Evolutionary conservation across 371 early-diverging fungal species (phyloP).

Genomic region (Gilbertella persicaria): DNA sequence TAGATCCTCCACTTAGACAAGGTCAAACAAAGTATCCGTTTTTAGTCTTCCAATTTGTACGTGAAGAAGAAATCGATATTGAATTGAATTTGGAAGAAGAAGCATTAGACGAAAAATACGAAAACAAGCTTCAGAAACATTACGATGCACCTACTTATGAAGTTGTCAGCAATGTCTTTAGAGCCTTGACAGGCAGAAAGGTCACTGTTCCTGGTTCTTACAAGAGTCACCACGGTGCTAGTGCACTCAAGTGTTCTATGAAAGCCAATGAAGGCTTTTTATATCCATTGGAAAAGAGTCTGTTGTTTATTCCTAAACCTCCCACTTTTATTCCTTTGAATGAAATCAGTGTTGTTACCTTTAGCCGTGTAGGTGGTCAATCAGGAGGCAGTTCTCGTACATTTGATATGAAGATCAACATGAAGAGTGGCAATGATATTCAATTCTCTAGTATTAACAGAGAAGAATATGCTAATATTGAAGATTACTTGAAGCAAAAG

Average conservation of each 20-base stretch:
- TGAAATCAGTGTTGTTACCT: constrained; percentile 90
- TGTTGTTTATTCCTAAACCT: constrained; percentile 97
- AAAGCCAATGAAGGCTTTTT: constrained; percentile 98
- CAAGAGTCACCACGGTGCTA: constrained; percentile 71
- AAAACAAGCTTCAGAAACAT: constrained; percentile 77
- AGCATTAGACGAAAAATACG: constrained; percentile 68
- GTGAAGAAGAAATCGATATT: constrained; percentile 88
- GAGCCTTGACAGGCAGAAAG: constrained; percentile 80
- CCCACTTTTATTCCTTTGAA: constrained; percentile 84
- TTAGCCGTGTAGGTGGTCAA: constrained; percentile 79
- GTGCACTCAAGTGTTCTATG: constrained; percentile 93
- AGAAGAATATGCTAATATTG: constrained; percentile 87
- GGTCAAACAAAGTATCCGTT: constrained; percentile 99
- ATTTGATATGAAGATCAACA: constrained; percentile 91
- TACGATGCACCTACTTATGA: constrained; percentile 92
- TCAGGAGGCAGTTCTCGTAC: constrained; percentile 75
- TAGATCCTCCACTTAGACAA: constrained; percentile 97
- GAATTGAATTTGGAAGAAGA: constrained; percentile 83
- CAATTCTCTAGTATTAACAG: constrained; percentile 89
- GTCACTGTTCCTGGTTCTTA: constrained; percentile 76
- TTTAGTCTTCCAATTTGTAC: constrained; percentile 94
- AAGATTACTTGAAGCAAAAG: constrained; percentile 78
- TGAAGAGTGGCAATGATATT: constrained; percentile 75
- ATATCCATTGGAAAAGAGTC: constrained; percentile 92
- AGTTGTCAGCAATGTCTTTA: constrained; percentile 91